Evolutionary conservation across 1,284 basidiomycete genomes (phyloP), one percentile per base, ranked within the genome.

Genomic region (Sporisorium exsertum): DNA sequence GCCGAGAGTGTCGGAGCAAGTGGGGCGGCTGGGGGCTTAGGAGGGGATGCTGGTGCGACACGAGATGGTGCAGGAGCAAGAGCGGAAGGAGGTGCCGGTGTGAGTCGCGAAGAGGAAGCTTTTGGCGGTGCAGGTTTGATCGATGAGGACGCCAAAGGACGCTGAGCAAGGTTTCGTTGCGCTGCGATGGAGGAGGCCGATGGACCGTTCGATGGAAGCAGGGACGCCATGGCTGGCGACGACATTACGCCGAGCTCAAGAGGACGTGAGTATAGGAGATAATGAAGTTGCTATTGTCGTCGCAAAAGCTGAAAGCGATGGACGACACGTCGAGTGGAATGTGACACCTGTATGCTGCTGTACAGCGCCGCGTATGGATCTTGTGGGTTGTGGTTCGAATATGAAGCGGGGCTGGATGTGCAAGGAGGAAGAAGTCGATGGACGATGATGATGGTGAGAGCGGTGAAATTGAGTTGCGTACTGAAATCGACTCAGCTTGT

Each of bases 171-270:
- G 16, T 56, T 64, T 29, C 65, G 37, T n/a, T 60, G 70, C 20
- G 40, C 35, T 22, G 64, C 49, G n/a, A 64, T 22, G 1, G 70
- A 67, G 0, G 70, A 40, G 2, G 56, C 29, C 0, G 70, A 66
- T 7, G 70, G 64, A 5, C 53, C 57, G 8, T 61, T 33, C 18
- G 58, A 58, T 13, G 69, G 64, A 9, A 72, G 46, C 2, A 72
- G 58, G 18, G 59, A 56, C 32, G 59, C 64, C 55, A 61, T 72
- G 16, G 63, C 59, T 62, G 69, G 55, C 26, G 69, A 72, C 7
- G 64, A 72, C 64, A 66, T 72, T 40, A 20, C 33, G 20, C 27
- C 29, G 24, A n/a, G 5, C 35, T 32, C 15, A 18, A 22, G 29
- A 13, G 22, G 20, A n/a, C n/a, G n/a, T n/a, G n/a, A 18, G 15